Conservation (phyloP, 2,329 filamentous ascomycete genomes). For the Pseudocercospora eumusae region DNA sequence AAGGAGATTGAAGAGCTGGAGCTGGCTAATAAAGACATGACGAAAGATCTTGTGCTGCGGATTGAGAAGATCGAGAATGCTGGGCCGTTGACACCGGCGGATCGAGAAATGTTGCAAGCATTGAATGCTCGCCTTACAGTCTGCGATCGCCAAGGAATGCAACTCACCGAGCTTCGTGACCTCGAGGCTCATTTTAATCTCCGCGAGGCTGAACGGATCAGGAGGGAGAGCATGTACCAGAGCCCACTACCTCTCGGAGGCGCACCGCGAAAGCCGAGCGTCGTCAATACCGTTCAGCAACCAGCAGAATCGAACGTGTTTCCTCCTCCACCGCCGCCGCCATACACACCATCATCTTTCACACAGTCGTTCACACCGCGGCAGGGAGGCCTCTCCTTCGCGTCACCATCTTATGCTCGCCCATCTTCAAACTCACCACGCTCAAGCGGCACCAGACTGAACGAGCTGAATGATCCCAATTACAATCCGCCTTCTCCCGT, state of each 20-base stretch:
- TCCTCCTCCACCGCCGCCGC: conserved; percentile 14
- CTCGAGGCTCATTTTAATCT: conserved; percentile 16
- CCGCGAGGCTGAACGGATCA: conserved; percentile 16
- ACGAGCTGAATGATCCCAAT: neutral
- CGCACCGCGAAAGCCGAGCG: conserved; percentile 17
- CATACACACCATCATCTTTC: neutral
- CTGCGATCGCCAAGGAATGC: conserved; percentile 30
- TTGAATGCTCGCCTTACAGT: conserved; percentile 30
- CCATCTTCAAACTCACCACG: neutral
- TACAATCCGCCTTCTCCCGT: neutral
- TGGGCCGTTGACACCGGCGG: conserved; percentile 20
- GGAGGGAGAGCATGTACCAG: conserved; percentile 12
- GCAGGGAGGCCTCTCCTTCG: neutral
- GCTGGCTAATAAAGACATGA: conserved; percentile 29
- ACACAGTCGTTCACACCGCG: neutral
- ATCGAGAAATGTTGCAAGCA: conserved; percentile 32
- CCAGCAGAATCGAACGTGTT: conserved; percentile 9
- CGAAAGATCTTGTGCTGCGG: conserved; percentile 27
- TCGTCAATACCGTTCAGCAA: conserved; percentile 15
- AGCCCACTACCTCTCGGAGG: conserved; percentile 22
- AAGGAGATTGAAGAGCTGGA: conserved; percentile 25
- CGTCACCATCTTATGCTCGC: neutral
- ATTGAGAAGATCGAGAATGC: conserved; percentile 32
- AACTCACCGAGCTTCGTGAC: conserved; percentile 29
- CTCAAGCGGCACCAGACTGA: neutral